phyloP scores from a whole-genome alignment of 495 filamentous ascomycete genomes.

The Durotheca rogersii region DNA sequence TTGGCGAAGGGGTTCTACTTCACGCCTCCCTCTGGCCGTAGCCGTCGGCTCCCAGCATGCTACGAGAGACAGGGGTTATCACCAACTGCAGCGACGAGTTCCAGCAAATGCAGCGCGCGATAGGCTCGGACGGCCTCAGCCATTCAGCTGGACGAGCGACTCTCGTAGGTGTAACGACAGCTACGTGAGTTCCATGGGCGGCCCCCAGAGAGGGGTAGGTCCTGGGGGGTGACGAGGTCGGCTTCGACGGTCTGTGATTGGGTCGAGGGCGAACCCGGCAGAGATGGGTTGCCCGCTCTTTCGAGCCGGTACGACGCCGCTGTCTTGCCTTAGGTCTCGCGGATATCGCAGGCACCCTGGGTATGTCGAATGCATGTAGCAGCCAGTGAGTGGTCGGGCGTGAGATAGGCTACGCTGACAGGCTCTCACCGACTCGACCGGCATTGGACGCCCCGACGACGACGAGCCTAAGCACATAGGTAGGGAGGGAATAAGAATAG shows the following conservation, averaged over 20 bases:
- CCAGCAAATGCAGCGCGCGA: constrained; percentile 15
- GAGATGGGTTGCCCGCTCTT: constrained; percentile 22
- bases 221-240: constrained; percentile 9
- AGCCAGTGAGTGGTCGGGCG: background rate
- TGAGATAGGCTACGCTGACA: too few species aligned
- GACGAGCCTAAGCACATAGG: too few species aligned
- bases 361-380: constrained; percentile 9
- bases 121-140: constrained; percentile 2
- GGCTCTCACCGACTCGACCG: constrained; percentile 4
- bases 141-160: constrained; percentile 23
- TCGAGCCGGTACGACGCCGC: constrained; percentile 10
- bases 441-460: background rate
- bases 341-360: constrained; percentile 8
- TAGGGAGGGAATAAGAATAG: too few species aligned
- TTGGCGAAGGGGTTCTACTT: too few species aligned
- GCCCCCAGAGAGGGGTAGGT: constrained; percentile 22
- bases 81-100: constrained; percentile 15
- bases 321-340: constrained; percentile 5
- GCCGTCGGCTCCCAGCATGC: constrained; percentile 7
- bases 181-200: constrained; percentile 11
- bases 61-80: constrained; percentile 14
- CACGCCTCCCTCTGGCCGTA: too few species aligned
- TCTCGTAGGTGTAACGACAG: constrained; percentile 25
- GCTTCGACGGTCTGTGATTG: constrained; percentile 18
- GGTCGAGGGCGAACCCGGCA: background rate